These are phyloP conservation scores for Baorangia bicolor DNA, from an alignment of 768 basidiomycete genomes.

Conservation along the genomic window DNA sequence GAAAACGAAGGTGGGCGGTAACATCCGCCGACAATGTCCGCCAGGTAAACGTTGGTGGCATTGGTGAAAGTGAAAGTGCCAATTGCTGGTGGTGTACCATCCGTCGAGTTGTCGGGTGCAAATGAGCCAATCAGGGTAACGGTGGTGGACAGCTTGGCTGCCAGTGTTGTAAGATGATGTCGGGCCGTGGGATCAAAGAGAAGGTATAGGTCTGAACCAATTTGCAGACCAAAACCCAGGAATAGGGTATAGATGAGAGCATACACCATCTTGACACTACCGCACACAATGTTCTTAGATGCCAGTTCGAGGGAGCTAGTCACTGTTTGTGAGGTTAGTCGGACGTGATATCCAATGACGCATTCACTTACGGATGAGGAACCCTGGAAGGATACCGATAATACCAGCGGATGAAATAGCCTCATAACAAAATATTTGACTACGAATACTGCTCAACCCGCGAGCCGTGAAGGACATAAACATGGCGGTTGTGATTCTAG, in stretches of 20 bases:
- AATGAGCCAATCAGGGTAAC: conserved; percentile 65
- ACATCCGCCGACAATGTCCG: conserved; percentile 64
- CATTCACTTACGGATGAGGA: conserved; percentile 62
- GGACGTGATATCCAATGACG: neutral
- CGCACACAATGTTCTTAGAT: conserved; percentile 82
- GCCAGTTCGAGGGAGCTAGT: conserved; percentile 82
- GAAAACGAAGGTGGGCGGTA: conserved; percentile 61
- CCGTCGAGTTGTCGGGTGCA: conserved; percentile 51
- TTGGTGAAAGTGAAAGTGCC: conserved; percentile 72
- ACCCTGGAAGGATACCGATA: conserved; percentile 89
- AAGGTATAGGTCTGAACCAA: conserved; percentile 79
- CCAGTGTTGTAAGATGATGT: conserved; percentile 51
- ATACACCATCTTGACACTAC: conserved; percentile 85
- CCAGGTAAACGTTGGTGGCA: conserved; percentile 41
- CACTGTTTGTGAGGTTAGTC: conserved; percentile 41
- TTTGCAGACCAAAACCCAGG: conserved; percentile 80
- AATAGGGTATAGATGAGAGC: conserved; percentile 87
- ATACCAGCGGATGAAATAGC: conserved; percentile 87
- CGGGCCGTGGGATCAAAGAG: conserved; percentile 63
- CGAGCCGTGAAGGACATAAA: conserved; percentile 79
- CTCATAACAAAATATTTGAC: conserved; percentile 84
- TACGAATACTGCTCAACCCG: conserved; percentile 75
- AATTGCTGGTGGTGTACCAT: conserved; percentile 43
- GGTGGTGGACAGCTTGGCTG: conserved; percentile 47
- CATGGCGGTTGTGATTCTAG: conserved; percentile 79